phyloP scores from a whole-genome alignment of 2,329 filamentous ascomycete species.

The Trichoderma pleuroti region DNA sequence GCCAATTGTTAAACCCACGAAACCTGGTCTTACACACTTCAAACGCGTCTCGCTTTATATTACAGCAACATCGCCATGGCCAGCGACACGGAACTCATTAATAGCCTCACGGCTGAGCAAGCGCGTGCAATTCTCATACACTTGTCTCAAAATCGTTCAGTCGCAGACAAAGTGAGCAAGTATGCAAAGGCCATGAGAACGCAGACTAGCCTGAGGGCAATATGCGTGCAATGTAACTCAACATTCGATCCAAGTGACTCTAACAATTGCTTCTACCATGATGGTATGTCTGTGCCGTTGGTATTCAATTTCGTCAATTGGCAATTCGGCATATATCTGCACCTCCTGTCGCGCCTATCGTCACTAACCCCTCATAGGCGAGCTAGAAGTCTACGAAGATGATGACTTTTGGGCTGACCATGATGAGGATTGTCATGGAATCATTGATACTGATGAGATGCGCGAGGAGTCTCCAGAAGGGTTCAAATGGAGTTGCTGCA shows the following conservation, averaged over 20 bases:
- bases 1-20: background rate
- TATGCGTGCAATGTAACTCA: background rate
- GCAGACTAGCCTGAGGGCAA: background rate
- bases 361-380: background rate
- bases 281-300: background rate
- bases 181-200: background rate
- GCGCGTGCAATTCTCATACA: background rate
- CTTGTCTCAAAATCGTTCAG: background rate
- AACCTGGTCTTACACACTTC: background rate
- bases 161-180: background rate
- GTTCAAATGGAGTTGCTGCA: background rate
- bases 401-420: background rate
- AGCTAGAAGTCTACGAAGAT: background rate
- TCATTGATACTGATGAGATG: background rate
- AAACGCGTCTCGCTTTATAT: background rate
- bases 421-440: background rate
- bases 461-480: background rate
- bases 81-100: background rate
- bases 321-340: no score
- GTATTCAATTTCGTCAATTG: no score
- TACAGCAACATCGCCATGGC: background rate
- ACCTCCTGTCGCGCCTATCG: background rate
- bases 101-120: background rate
- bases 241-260: background rate
- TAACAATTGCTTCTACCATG: background rate